Evolutionary conservation across 2,329 filamentous ascomycete species (phyloP).

Genomic region (Mycosphaerella sp.): DNA sequence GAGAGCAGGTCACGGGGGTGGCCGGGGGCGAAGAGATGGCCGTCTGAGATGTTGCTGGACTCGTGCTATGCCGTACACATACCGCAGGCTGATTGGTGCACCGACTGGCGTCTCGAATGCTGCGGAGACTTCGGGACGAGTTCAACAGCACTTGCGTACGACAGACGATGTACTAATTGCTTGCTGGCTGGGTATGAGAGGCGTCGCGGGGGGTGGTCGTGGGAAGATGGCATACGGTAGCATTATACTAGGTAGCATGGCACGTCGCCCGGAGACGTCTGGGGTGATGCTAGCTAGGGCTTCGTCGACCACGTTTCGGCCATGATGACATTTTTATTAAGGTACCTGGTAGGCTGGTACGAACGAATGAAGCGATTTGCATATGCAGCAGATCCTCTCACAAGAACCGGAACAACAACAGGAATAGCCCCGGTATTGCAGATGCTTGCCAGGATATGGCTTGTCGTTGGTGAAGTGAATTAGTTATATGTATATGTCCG

Average conservation of each 20-base stretch:
- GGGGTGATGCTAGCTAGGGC: background rate
- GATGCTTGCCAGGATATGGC: no score
- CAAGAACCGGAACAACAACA: background rate
- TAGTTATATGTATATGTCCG: no score
- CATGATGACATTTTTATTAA: background rate
- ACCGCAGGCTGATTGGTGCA: background rate
- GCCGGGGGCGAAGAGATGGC: constrained; percentile 1
- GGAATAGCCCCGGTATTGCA: background rate
- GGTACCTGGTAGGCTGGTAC: no score
- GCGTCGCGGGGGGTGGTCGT: background rate
- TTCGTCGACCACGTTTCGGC: background rate
- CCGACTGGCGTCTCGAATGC: background rate
- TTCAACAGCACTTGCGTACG: background rate
- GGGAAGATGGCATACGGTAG: background rate
- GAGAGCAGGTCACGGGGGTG: background rate
- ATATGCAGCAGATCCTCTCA: background rate
- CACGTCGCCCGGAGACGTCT: background rate
- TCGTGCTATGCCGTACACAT: background rate
- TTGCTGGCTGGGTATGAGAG: background rate
- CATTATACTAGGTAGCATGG: background rate
- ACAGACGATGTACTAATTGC: background rate
- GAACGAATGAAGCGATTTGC: no score
- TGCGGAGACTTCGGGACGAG: background rate
- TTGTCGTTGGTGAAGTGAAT: no score
- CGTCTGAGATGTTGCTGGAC: background rate